Evolutionary conservation across 257 asterid species (phyloP).

Genomic region (Solanum pennellii): DNA sequence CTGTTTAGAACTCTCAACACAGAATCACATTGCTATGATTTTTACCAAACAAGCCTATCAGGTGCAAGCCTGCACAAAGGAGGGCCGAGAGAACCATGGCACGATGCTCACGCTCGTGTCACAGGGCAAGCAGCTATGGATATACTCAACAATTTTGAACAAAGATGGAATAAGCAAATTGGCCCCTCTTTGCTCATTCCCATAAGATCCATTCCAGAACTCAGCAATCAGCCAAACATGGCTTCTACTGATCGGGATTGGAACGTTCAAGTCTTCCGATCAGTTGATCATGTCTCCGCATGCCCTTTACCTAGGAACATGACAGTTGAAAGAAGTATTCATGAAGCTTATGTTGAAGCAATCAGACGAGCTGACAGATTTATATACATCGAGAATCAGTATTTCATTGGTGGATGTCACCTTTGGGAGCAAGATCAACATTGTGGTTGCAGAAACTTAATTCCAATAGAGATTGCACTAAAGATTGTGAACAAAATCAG

Average conservation of each 20-base stretch:
- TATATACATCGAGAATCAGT: slow-evolving; percentile 78
- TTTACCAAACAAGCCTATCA: slow-evolving; percentile 69
- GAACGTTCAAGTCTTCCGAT: slow-evolving; percentile 79
- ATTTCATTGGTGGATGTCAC: slow-evolving; percentile 84
- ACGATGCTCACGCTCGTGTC: slow-evolving; percentile 71
- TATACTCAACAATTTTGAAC: slow-evolving; percentile 65
- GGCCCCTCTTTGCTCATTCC: slow-evolving; percentile 55
- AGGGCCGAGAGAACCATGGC: slow-evolving; percentile 97
- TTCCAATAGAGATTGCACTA: slow-evolving; percentile 73
- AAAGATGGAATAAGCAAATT: slow-evolving; percentile 76
- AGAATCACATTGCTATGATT: slow-evolving; percentile 68
- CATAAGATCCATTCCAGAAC: slow-evolving; percentile 36
- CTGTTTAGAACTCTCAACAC: slow-evolving; percentile 62
- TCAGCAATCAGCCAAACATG: slow-evolving; percentile 22
- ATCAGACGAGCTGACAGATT: slow-evolving; percentile 70
- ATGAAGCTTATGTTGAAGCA: slow-evolving; percentile 79
- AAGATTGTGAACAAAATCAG: slow-evolving; percentile 51
- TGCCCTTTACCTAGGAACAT: slow-evolving; percentile 39
- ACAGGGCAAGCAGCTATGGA: slow-evolving; percentile 70
- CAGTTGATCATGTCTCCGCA: slow-evolving; percentile 67
- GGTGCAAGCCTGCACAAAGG: slow-evolving; percentile 83
- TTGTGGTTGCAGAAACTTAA: slow-evolving; percentile 72
- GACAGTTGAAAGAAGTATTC: slow-evolving; percentile 50
- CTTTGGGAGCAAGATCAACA: slow-evolving; percentile 75
- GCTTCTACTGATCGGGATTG: slow-evolving; percentile 26